Evolutionary conservation across 2,329 filamentous ascomycete genomes (phyloP).

Genomic region (Aspergillus piperis): DNA sequence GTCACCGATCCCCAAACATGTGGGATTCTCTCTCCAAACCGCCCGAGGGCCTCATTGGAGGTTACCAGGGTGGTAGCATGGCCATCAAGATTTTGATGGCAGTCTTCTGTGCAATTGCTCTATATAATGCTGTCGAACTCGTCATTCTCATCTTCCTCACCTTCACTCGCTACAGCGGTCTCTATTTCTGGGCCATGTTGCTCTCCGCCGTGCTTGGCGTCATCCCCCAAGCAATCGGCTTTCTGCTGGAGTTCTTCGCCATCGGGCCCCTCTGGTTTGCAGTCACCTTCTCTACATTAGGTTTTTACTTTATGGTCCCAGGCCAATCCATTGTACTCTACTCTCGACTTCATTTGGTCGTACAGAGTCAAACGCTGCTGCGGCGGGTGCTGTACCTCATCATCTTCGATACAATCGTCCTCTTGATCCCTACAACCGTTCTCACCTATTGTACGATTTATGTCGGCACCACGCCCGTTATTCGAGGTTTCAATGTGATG

Average conservation of each 20-base stretch:
- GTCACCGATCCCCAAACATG: slow-evolving; percentile 8
- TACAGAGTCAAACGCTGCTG: slow-evolving; percentile 51
- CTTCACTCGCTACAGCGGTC: slow-evolving; percentile 38
- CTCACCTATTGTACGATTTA: slow-evolving; percentile 51
- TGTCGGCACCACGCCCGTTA: slow-evolving; percentile 23
- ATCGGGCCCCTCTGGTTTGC: slow-evolving; percentile 37
- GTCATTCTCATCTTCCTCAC: slow-evolving; percentile 40
- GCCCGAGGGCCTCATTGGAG: slow-evolving; percentile 33
- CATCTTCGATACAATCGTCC: slow-evolving; percentile 54
- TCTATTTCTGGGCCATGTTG: slow-evolving; percentile 47
- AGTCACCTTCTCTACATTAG: slow-evolving; percentile 50
- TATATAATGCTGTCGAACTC: slow-evolving; percentile 52
- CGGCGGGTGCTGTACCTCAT: slow-evolving; percentile 59
- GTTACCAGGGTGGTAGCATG: slow-evolving; percentile 26
- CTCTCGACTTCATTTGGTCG: slow-evolving; percentile 63
- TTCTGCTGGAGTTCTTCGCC: slow-evolving; percentile 42
- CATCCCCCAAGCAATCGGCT: slow-evolving; percentile 41
- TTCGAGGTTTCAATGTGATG: slow-evolving; percentile 46
- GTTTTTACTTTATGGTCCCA: slow-evolving; percentile 62
- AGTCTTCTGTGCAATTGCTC: slow-evolving; percentile 42
- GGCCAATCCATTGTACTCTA: slow-evolving; percentile 65
- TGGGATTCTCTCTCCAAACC: slow-evolving; percentile 19
- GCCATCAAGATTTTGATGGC: slow-evolving; percentile 33
- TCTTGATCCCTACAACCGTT: slow-evolving; percentile 57
- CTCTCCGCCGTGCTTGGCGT: slow-evolving; percentile 39